Percentiles rank a stretch among this genome's conserved stretches.
Evolutionary conservation across 202 grass and related monocot genomes (phyloP).

Genomic region (Panicum hallii): DNA sequence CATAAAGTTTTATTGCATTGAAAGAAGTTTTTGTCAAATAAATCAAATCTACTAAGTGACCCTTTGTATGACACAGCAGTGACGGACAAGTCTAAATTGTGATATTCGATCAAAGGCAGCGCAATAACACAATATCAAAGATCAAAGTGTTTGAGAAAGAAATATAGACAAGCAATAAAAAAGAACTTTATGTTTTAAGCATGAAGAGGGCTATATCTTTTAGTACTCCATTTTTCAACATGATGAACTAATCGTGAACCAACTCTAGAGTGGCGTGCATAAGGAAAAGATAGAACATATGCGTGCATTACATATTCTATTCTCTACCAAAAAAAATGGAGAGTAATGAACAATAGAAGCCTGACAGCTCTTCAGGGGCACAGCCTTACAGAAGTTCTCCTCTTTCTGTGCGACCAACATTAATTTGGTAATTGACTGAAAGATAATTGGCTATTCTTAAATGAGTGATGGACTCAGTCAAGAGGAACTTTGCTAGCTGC

Average conservation of each 20-base stretch:
- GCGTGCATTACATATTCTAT: background rate
- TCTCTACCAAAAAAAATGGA: background rate
- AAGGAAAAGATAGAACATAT: background rate
- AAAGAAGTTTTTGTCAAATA: background rate
- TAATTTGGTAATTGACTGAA: slow-evolving; percentile 17
- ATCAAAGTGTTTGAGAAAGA: background rate
- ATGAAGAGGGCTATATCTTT: background rate
- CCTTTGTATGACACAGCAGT: background rate
- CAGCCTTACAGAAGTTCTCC: background rate
- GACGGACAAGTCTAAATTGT: background rate
- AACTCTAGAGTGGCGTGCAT: background rate
- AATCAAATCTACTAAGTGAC: background rate
- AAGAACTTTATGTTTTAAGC: background rate
- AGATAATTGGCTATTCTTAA: background rate
- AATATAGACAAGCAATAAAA: background rate
- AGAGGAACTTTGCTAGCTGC: slow-evolving; percentile 18
- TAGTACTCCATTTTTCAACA: background rate
- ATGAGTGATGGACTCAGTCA: background rate
- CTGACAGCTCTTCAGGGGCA: background rate
- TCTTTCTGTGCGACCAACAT: background rate
- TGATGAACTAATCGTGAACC: background rate
- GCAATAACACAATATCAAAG: background rate
- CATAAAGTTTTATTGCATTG: background rate
- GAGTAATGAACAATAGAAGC: background rate
- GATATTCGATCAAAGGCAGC: background rate